Conservation (phyloP, 768 basidiomycete species). For the Agaricus bisporus region DNA sequence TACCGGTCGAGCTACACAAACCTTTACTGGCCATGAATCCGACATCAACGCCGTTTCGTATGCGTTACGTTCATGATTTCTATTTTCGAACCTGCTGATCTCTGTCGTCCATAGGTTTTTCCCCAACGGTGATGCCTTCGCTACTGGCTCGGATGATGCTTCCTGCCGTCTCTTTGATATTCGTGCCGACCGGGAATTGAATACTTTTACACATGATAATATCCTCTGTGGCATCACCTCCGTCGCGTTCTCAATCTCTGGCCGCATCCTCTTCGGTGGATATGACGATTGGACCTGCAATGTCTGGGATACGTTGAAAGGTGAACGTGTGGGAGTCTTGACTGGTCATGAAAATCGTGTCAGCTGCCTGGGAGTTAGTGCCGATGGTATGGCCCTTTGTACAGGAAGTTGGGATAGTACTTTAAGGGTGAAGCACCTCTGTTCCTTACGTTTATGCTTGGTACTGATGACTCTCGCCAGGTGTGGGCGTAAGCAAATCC, state of each 20-base stretch:
- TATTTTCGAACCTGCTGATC: slow-evolving; percentile 11
- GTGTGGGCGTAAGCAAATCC: slow-evolving; percentile 70
- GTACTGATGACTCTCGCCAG: slow-evolving; percentile 27
- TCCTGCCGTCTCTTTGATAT: slow-evolving; percentile 98
- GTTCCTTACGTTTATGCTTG: neutral
- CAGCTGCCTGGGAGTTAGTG: slow-evolving; percentile 91
- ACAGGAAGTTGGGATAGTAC: slow-evolving; percentile 99
- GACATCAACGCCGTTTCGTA: slow-evolving; percentile 99
- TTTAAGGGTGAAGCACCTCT: slow-evolving; percentile 63
- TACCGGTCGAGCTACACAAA: slow-evolving; percentile 95
- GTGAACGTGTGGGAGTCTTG: slow-evolving; percentile 94
- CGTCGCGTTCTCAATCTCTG: slow-evolving; percentile 97
- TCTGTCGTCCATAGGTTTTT: slow-evolving; percentile 69
- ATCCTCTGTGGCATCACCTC: slow-evolving; percentile 99
- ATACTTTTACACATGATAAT: slow-evolving; percentile 96
- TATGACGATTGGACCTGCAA: slow-evolving; percentile 99
- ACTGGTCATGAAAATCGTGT: slow-evolving; percentile 99
- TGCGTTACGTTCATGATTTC: slow-evolving; percentile 27
- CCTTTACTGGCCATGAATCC: slow-evolving; percentile 96
- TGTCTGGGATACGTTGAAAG: slow-evolving; percentile 98
- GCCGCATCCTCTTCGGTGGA: slow-evolving; percentile 94
- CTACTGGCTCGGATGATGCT: slow-evolving; percentile 97
- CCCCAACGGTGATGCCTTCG: slow-evolving; percentile 99
- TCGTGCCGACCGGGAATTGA: slow-evolving; percentile 94
- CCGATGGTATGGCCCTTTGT: slow-evolving; percentile 97